These are phyloP conservation scores for Wickerhamiella parazyma DNA, from an alignment of 805 yeast species.

Conservation along the genomic window DNA sequence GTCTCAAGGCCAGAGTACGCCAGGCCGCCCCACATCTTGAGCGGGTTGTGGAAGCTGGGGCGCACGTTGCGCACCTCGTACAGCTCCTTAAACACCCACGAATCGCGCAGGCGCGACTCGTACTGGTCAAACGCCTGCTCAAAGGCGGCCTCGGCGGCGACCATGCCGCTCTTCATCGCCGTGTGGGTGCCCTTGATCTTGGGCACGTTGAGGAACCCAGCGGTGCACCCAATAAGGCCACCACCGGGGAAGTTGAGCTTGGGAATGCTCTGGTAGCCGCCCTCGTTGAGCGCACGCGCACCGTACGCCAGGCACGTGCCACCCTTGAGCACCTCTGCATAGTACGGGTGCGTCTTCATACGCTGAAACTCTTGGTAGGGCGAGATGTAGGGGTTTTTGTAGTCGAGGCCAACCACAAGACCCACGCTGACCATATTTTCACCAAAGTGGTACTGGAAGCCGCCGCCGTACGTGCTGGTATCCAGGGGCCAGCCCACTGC, in stretches of 20 bases:
- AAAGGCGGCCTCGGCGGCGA: conserved; percentile 81
- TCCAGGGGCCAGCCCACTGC: conserved; percentile 79
- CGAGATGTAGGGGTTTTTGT: conserved; percentile 84
- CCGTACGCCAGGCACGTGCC: conserved; percentile 91
- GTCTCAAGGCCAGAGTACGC: conserved; percentile 76
- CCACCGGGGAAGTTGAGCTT: conserved; percentile 92
- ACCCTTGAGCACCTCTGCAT: conserved; percentile 57
- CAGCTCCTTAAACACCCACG: conserved; percentile 82
- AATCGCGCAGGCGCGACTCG: conserved; percentile 49
- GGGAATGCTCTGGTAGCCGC: conserved; percentile 91
- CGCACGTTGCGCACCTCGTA: conserved; percentile 78
- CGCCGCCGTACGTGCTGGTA: conserved; percentile 79
- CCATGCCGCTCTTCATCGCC: conserved; percentile 89
- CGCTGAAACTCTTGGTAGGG: conserved; percentile 94
- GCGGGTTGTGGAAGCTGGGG: conserved; percentile 69
- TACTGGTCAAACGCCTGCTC: conserved; percentile 41
- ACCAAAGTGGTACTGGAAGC: conserved; percentile 94
- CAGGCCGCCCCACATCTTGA: conserved; percentile 76
- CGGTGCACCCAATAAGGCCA: conserved; percentile 83
- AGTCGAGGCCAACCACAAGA: conserved; percentile 87
- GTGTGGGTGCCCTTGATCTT: conserved; percentile 96
- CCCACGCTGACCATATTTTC: conserved; percentile 87
- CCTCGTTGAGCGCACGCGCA: conserved; percentile 94
- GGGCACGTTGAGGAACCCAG: conserved; percentile 95
- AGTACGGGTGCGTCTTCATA: conserved; percentile 85